These are phyloP conservation scores for Colletotrichum abscissum DNA, from an alignment of 2,329 filamentous ascomycete genomes.

Conservation along the genomic window DNA sequence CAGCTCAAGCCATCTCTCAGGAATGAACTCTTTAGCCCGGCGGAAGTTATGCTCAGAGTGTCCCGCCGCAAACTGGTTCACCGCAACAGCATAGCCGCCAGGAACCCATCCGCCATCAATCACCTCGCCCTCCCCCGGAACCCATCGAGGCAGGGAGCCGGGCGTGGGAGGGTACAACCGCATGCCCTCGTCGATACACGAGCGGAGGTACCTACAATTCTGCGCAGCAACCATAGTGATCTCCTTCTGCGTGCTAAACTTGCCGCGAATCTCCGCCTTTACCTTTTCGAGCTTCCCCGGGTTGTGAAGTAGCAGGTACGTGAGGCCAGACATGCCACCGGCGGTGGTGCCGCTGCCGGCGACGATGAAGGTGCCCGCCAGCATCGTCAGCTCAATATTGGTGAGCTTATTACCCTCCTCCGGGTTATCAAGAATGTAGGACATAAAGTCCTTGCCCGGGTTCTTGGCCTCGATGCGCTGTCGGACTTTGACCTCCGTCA, in stretches of 20 bases:
- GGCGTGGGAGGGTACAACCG: slow-evolving; percentile 5
- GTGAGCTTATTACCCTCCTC: background rate
- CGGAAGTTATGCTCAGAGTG: slow-evolving; percentile 6
- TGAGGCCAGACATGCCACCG: slow-evolving; percentile 5
- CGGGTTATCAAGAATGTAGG: background rate
- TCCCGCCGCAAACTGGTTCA: slow-evolving; percentile 1
- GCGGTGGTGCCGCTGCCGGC: slow-evolving; percentile 5
- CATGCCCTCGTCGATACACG: slow-evolving; percentile 7
- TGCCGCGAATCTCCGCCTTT: background rate
- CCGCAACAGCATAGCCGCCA: background rate
- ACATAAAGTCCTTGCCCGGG: slow-evolving; percentile 6
- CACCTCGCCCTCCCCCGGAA: background rate
- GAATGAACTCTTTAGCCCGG: background rate
- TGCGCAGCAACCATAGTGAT: background rate
- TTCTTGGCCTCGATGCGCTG: background rate
- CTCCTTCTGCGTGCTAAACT: background rate
- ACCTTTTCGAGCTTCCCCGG: background rate
- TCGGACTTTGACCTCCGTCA: background rate
- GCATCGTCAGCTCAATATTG: slow-evolving; percentile 1
- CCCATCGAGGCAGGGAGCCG: background rate
- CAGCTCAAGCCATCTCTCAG: slow-evolving; percentile 13
- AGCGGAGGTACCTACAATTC: background rate
- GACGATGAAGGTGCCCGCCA: slow-evolving; percentile 11
- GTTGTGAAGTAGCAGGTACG: background rate
- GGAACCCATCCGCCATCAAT: slow-evolving; percentile 5